phyloP scores from a whole-genome alignment of 2,329 filamentous ascomycete species.

The Pestalotiopsis sp. region DNA sequence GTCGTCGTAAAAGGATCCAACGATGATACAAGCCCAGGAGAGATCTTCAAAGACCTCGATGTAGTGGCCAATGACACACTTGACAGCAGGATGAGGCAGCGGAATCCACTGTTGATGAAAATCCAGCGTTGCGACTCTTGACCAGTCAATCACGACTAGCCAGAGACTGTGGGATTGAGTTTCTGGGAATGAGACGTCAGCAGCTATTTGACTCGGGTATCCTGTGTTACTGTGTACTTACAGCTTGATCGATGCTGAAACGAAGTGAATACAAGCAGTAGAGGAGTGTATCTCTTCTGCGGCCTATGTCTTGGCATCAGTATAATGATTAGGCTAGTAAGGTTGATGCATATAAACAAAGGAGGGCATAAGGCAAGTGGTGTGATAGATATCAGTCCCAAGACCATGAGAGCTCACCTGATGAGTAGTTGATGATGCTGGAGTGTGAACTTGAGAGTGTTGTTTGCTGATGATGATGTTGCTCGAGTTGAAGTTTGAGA shows the following conservation, averaged over 20 bases:
- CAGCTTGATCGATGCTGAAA: not conserved
- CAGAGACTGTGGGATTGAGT: not conserved
- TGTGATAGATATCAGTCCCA: not conserved
- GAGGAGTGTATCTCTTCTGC: not conserved
- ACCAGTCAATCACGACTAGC: slow-evolving; percentile 14
- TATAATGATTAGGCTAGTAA: not conserved
- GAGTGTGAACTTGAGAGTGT: not conserved
- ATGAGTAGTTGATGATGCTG: not conserved
- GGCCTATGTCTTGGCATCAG: not conserved
- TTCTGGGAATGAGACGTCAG: not conserved
- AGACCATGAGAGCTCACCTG: not conserved
- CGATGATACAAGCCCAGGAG: slow-evolving; percentile 49
- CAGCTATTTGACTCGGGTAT: not conserved
- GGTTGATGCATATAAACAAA: not conserved
- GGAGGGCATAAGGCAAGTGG: not conserved
- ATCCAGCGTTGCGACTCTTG: slow-evolving; percentile 28
- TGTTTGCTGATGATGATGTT: not conserved
- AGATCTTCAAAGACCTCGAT: slow-evolving; percentile 34
- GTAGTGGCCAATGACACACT: slow-evolving; percentile 47
- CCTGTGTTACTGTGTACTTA: not conserved
- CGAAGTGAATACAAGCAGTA: not conserved
- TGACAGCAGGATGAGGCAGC: slow-evolving; percentile 48
- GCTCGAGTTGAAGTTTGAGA: too few relatives aligned
- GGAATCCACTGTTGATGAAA: slow-evolving; percentile 18
- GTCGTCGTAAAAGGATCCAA: slow-evolving; percentile 49